Evolutionary conservation across 192 early-diverging fungal species (phyloP), one percentile per base, ranked within the genome.

Genomic region (Coemansia sp.): DNA sequence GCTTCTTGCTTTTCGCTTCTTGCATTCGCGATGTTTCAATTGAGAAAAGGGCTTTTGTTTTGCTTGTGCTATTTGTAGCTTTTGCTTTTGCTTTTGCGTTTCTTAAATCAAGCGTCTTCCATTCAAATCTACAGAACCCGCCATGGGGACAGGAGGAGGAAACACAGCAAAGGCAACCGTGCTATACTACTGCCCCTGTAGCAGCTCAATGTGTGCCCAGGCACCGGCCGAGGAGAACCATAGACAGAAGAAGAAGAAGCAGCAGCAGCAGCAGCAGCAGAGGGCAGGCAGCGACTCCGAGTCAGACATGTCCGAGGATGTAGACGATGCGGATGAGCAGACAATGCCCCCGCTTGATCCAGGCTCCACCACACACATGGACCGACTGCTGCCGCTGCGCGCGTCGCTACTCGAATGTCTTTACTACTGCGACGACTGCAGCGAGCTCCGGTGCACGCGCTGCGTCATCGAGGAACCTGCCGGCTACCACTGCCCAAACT

Each of bases 401-500:
- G 62, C 73, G 11, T 75, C 84, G 69, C 73, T 89, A 22, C 63
- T 93, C 23, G 88, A 88, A 14, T 73, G 84, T 36, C 77, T 96
- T 20, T 95, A 93, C 82, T 96, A 90, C 80, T 98, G 96, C 77
- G 90, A 90, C 52, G 86, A 91, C 54, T 98, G 94, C 80, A 85
- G 88, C 67, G 84, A 88, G 35, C 71, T 94, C 42, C 81, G 90
- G 22, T 98, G 96, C 79, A 82, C 87, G 40, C 83, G 76, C 11
- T 99, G 96, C 70, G 85, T 93, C 3, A 78, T 88, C 60, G 90
- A 92, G 61, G 94, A 96, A 68, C 89, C 93, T 2, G 87, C 89
- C 5, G 91, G 89, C 50, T 95, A 94, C 73, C 97, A 91, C 74
- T 99, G 97, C 66, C 93, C 97, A 13, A 94, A 94, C 67, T 99